Conservation (phyloP, 805 yeast genomes). For the Komagataella ulmi region DNA sequence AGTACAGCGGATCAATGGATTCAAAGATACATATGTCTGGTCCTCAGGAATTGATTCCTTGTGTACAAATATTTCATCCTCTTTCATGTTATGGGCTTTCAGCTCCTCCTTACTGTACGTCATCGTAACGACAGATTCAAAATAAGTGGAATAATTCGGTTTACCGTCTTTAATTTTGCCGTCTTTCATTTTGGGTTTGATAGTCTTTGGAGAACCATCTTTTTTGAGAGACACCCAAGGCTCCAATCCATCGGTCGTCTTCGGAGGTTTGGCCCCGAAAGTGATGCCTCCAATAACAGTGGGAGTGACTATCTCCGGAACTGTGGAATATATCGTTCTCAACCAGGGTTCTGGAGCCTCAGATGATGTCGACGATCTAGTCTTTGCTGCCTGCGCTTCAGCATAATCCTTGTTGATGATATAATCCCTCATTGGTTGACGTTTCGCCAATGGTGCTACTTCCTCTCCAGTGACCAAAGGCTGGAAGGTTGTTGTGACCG, state of each 20-base stretch:
- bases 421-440: conserved; percentile 1
- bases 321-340: conserved; percentile 48
- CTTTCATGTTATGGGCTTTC: conserved; percentile 62
- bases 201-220: conserved; percentile 70
- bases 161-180: conserved; percentile 52
- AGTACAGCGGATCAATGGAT: conserved; percentile 76
- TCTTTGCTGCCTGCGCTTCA: not conserved
- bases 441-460: not conserved
- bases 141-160: conserved; percentile 69
- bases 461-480: not conserved
- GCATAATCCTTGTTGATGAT: conserved; percentile 2
- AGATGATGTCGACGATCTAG: not conserved
- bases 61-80: conserved; percentile 44
- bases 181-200: conserved; percentile 61
- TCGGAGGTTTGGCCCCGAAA: conserved; percentile 56
- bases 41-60: conserved; percentile 51
- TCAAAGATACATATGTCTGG: conserved; percentile 53
- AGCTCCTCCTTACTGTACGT: conserved; percentile 45
- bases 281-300: conserved; percentile 53
- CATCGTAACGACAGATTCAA: conserved; percentile 53
- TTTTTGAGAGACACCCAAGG: conserved; percentile 75
- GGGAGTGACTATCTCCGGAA: conserved; percentile 49
- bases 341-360: conserved; percentile 52
- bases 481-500: not conserved
- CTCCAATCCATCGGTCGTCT: conserved; percentile 47